phyloP scores from a whole-genome alignment of 306 rosid genomes.

The Boehmeria nivea region DNA sequence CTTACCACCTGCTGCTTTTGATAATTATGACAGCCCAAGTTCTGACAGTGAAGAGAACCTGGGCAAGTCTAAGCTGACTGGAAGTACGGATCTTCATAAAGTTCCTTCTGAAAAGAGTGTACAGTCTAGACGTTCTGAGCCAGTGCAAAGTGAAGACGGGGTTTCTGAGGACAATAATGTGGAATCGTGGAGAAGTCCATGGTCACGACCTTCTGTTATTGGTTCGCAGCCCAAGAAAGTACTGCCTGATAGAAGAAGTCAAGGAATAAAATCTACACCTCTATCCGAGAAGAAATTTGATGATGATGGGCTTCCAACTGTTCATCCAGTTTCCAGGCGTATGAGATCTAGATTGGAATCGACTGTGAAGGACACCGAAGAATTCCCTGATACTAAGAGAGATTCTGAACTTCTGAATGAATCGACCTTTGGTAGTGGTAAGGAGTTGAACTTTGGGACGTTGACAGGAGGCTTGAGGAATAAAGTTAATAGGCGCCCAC shows the following conservation, averaged over 20 bases:
- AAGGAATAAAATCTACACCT: constrained; percentile 15
- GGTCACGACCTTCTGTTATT: constrained; percentile 35
- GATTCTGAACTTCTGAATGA: constrained; percentile 26
- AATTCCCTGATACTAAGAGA: constrained; percentile 26
- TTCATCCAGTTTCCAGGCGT: constrained; percentile 26
- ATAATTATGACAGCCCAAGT: constrained; percentile 68
- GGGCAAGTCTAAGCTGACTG: constrained; percentile 31
- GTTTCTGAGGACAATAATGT: constrained; percentile 28
- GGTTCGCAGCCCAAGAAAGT: constrained; percentile 31
- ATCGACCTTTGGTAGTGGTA: constrained; percentile 29
- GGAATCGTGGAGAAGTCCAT: constrained; percentile 29
- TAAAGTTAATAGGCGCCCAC: constrained; percentile 45
- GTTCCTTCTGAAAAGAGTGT: constrained; percentile 9
- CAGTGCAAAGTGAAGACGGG: constrained; percentile 30
- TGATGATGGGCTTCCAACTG: constrained; percentile 24
- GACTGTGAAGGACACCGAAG: constrained; percentile 17
- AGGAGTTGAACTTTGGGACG: constrained; percentile 48
- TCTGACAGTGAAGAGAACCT: constrained; percentile 59
- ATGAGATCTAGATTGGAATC: constrained; percentile 25
- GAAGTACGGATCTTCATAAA: constrained; percentile 24
- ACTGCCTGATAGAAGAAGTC: constrained; percentile 30
- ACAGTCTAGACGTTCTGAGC: constrained; percentile 18
- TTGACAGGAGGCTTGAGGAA: constrained; percentile 87
- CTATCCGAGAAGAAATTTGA: constrained; percentile 28
- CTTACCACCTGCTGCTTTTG: constrained; percentile 48